Conservation (phyloP, 345 rosid species). For the Pistacia integerrima region DNA sequence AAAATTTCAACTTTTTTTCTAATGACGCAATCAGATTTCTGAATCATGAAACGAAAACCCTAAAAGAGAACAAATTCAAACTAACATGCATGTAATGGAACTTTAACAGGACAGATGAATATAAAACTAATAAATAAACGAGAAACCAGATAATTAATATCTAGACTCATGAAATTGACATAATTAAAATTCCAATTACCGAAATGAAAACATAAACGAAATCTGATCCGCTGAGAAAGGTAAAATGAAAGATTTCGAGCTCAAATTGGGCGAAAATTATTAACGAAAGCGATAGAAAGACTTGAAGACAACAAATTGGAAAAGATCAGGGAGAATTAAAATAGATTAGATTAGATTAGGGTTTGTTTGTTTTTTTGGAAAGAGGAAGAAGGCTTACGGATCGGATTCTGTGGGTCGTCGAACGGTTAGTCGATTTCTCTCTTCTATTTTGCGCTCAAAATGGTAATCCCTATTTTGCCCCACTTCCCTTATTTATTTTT, state of each 20-base stretch:
- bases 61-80: not conserved
- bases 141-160: not conserved
- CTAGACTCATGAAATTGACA: not conserved
- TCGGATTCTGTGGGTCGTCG: constrained; percentile 24
- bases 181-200: constrained; percentile 23
- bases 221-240: constrained; percentile 20
- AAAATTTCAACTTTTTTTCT: not conserved
- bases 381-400: constrained; percentile 23
- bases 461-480: constrained; percentile 9
- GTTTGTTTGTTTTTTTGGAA: constrained; percentile 20
- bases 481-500: not conserved
- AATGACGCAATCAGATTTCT: not conserved
- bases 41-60: not conserved
- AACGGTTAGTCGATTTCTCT: constrained; percentile 17
- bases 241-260: not conserved
- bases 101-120: not conserved
- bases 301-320: not conserved
- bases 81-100: not conserved
- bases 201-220: not conserved
- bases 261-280: constrained; percentile 4
- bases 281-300: not conserved
- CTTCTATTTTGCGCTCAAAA: constrained; percentile 5
- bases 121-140: not conserved
- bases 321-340: not conserved
- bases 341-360: constrained; percentile 26